Base-by-base conservation (phyloP, 768 basidiomycete species). In the Macrolepiota albuminosa region DNA sequence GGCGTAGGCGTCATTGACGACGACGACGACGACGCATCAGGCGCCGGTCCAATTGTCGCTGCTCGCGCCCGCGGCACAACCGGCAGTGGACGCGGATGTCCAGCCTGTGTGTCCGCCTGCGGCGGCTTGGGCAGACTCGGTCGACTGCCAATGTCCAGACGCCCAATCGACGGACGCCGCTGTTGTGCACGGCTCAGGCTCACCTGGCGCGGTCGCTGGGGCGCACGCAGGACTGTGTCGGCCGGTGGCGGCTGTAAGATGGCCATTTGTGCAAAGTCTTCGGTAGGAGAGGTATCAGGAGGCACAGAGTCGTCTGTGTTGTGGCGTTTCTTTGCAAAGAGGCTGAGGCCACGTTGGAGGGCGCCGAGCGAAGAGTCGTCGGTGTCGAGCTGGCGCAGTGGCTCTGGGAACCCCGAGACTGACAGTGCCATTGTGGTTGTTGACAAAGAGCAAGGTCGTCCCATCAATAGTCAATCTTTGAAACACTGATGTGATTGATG, bases 361-460 rank as follows among this genome's bases (percentile, higher is more conserved):
- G 70, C 65, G 56, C 57, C 40, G 0, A 45, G 31, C 16, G 54
- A 55, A 58, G 8, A n/a, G 40, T 54, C 54, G 46, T 65, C 64
- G 26, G 34, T 37, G 11, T 63, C 51, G 31, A 49, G 34, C 54
- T 69, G 69, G 54, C 70, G 72, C 62, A 66, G 64, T 7, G 68
- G 69, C 63, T 75, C 71, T 59, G 74, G 74, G 65, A 75, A 75
- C 7, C 69, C 72, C 37, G 74, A 75, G 34, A 75, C 74, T 6
- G 74, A 74, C 56, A 75, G 61, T 24, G 70, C 71, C 72, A 75
- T 75, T 14, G 42, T n/a, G 18, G 42, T n/a, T 7, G 16, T 18
- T 10, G 8, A 34, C 6, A 34, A 7, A 34, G 8, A 7, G 34
- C 1, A 8, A 9, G 5, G 5, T 9, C 9, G 6, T 10, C 34